Conservation (phyloP, 1,284 basidiomycete species). For the Pseudozyma sp. region DNA sequence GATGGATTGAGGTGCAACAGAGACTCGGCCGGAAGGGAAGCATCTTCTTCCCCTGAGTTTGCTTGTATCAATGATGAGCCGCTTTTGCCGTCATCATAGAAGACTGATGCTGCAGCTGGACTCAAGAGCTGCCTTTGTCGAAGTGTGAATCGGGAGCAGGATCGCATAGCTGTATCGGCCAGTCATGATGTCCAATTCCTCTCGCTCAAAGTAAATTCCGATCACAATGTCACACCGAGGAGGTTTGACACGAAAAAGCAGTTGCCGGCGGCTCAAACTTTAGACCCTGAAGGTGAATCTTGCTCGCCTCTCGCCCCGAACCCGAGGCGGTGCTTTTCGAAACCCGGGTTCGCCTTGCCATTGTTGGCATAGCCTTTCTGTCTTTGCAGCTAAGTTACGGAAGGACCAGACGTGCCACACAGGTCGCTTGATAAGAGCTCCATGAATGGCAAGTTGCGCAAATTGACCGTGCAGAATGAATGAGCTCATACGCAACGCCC, state of each 20-base stretch:
- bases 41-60: not conserved
- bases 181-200: too few species aligned
- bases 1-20: not conserved
- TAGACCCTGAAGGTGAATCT: too few species aligned
- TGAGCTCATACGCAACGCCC: not conserved
- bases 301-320: not conserved
- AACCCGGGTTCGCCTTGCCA: not conserved
- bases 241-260: too few species aligned
- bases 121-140: too few species aligned
- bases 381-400: too few species aligned
- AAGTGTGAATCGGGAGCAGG: too few species aligned
- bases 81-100: not conserved
- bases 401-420: too few species aligned
- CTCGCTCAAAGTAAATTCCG: too few species aligned
- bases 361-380: not conserved
- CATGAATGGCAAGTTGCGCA: not conserved
- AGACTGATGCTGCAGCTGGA: not conserved
- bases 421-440: too few species aligned
- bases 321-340: constrained; percentile 4
- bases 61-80: not conserved
- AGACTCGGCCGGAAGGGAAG: constrained; percentile 21
- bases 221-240: too few species aligned
- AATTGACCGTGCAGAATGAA: not conserved
- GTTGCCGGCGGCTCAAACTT: too few species aligned
- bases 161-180: too few species aligned